Evolutionary conservation across 352 stramenopile species (phyloP), one percentile per base, ranked within the genome.

Genomic region (Thraustochytrium striatum): DNA sequence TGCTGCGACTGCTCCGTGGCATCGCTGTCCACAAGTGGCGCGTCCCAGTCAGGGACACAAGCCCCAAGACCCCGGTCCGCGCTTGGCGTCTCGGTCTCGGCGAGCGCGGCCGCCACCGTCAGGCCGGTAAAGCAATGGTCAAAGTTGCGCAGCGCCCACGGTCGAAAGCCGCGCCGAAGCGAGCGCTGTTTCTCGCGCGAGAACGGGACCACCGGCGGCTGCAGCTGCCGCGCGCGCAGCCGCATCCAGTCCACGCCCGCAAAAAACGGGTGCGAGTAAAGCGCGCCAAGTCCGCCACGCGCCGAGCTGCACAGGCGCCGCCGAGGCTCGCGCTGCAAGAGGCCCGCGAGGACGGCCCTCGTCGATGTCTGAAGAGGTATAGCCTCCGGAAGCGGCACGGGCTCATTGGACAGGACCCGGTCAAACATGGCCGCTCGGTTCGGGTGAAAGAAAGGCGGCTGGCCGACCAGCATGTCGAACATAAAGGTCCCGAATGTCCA

Each of bases 391-490:
- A 95, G 94, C 69, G 89, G 88, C 43, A 97, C 44, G 30, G 19
- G 87, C 43, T 91, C 88, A 0, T 87, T 89, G 72, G 91, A 92
- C 85, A 95, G 90, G 72, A 96, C 95, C 81, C 94, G 92, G 13
- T 91, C 87, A 84, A 89, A 95, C 89, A 96, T 95, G 50, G 91
- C 84, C 58, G 94, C 87, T 41, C 93, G 91, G 83, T 96, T 95
- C 65, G 86, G 89, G 75, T 96, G 90, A 73, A 94, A 95, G 84
- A 95, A 97, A 35, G 92, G 92, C 33, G 92, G 92, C 89, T 90
- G 92, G 8, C 92, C 92, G 25, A 90, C 95, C 55, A 97, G 87
- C 92, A 97, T 97, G 83, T 97, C 92, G 82, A 95, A 97, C 83
- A 97, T 91, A 57, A 97, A 86, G 47, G 90, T 95, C n/a, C 92